phyloP scores from a whole-genome alignment of 2,329 filamentous ascomycete species.

The Nemania diffusa region DNA sequence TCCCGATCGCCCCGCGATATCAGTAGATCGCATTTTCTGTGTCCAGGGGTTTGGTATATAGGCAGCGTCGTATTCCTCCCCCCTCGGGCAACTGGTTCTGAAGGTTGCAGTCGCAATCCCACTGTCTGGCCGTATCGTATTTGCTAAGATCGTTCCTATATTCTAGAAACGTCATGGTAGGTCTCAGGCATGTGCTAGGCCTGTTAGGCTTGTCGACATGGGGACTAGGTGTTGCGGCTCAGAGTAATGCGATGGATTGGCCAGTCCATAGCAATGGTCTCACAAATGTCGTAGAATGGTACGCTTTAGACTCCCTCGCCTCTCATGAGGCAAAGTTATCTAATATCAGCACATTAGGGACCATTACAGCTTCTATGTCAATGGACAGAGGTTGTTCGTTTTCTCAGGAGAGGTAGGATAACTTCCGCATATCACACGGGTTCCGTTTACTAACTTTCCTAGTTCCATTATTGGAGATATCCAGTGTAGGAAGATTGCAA shows the following conservation, averaged over 20 bases:
- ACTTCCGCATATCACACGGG: not conserved
- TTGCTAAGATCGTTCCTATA: not conserved
- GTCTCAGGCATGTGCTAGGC: conserved; percentile 7
- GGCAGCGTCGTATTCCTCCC: not conserved
- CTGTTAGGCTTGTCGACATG: conserved; percentile 12
- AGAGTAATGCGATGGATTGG: conserved; percentile 39
- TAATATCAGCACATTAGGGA: conserved; percentile 48
- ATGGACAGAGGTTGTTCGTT: conserved; percentile 55
- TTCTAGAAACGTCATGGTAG: conserved; percentile 2
- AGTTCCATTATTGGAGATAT: conserved; percentile 57
- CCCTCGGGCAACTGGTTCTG: not conserved
- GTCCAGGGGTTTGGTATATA: not conserved
- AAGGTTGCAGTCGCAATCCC: not conserved
- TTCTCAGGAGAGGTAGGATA: conserved; percentile 54
- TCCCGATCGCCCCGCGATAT: not conserved
- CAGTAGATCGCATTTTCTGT: not conserved
- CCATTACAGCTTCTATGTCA: conserved; percentile 55
- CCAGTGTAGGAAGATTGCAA: conserved; percentile 50
- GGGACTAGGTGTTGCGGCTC: conserved; percentile 17
- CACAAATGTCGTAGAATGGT: conserved; percentile 51
- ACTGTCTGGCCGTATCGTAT: not conserved
- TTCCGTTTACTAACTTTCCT: conserved; percentile 14
- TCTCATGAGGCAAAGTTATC: not conserved
- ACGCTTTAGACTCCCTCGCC: not conserved
- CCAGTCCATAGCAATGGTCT: conserved; percentile 49